phyloP scores from a whole-genome alignment of 2,329 filamentous ascomycete species.

The Neofusicoccum parvum region DNA sequence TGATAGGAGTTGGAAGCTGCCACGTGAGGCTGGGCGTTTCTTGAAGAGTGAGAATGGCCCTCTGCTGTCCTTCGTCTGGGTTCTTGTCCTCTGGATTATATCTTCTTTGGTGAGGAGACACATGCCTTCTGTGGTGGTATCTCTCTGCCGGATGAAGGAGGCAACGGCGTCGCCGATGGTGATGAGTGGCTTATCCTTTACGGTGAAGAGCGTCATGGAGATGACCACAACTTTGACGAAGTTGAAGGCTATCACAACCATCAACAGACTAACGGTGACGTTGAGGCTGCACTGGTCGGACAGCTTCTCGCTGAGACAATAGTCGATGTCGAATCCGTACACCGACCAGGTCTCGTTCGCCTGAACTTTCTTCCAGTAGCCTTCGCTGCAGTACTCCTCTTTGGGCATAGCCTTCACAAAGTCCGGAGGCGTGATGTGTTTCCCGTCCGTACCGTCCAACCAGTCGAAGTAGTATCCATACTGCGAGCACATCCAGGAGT shows the following conservation, averaged over 20 bases:
- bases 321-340: neutral
- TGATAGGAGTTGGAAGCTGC: too few species aligned
- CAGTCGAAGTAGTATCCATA: neutral
- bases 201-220: neutral
- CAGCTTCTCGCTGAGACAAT: constrained; percentile 4
- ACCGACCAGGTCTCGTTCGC: neutral
- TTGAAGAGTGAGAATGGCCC: too few species aligned
- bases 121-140: neutral
- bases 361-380: neutral
- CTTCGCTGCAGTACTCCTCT: constrained; percentile 20
- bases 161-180: constrained; percentile 30
- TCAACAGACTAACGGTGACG: neutral
- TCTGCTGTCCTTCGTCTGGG: neutral
- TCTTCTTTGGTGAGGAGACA: constrained; percentile 1
- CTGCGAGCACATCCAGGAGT: constrained; percentile 22
- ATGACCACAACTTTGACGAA: neutral
- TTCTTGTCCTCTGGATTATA: neutral
- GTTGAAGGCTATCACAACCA: neutral
- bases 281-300: neutral
- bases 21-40: too few species aligned
- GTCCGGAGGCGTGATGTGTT: too few species aligned
- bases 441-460: too few species aligned
- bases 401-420: too few species aligned
- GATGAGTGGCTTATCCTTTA: constrained; percentile 24
- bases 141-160: constrained; percentile 25